phyloP scores from a whole-genome alignment of 2,329 filamentous ascomycete genomes.

The Epichloe glyceriae region DNA sequence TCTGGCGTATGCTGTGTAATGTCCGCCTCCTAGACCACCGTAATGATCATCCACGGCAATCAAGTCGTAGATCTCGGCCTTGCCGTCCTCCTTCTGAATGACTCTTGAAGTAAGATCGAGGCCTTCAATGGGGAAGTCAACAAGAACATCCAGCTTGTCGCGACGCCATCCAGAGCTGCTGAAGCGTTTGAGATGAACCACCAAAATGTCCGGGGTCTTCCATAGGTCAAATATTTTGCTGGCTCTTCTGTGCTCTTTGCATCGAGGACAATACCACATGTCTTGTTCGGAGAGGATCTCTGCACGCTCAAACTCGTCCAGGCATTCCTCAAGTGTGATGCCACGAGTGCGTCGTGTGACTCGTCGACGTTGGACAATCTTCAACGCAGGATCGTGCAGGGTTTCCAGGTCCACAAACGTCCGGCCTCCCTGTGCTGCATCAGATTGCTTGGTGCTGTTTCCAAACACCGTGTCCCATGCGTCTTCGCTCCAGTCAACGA shows the following conservation, averaged over 20 bases:
- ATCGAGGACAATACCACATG: slow-evolving; percentile 93
- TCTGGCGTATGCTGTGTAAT: slow-evolving; percentile 90
- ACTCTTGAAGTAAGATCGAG: slow-evolving; percentile 73
- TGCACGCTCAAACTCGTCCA: slow-evolving; percentile 88
- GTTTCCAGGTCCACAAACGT: slow-evolving; percentile 42
- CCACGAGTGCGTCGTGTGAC: slow-evolving; percentile 45
- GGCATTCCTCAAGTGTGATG: slow-evolving; percentile 75
- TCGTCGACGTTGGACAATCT: slow-evolving; percentile 49
- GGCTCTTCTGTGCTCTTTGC: slow-evolving; percentile 84
- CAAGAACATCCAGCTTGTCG: slow-evolving; percentile 81
- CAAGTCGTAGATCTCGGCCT: slow-evolving; percentile 77
- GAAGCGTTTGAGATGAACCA: slow-evolving; percentile 92
- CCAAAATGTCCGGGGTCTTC: slow-evolving; percentile 90
- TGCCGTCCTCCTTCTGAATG: slow-evolving; percentile 65
- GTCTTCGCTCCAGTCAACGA: slow-evolving; percentile 72
- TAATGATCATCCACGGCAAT: slow-evolving; percentile 95
- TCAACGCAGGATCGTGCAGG: slow-evolving; percentile 50
- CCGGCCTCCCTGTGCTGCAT: slow-evolving; percentile 42
- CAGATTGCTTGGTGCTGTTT: slow-evolving; percentile 16
- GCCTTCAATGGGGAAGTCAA: slow-evolving; percentile 83
- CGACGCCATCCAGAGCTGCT: slow-evolving; percentile 69
- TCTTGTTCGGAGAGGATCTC: slow-evolving; percentile 92
- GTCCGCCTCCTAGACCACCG: slow-evolving; percentile 82
- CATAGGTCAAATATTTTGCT: slow-evolving; percentile 96
- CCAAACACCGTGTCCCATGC: slow-evolving; percentile 61